phyloP scores from a whole-genome alignment of 495 filamentous ascomycete genomes.

The Hypoxylon fragiforme region DNA sequence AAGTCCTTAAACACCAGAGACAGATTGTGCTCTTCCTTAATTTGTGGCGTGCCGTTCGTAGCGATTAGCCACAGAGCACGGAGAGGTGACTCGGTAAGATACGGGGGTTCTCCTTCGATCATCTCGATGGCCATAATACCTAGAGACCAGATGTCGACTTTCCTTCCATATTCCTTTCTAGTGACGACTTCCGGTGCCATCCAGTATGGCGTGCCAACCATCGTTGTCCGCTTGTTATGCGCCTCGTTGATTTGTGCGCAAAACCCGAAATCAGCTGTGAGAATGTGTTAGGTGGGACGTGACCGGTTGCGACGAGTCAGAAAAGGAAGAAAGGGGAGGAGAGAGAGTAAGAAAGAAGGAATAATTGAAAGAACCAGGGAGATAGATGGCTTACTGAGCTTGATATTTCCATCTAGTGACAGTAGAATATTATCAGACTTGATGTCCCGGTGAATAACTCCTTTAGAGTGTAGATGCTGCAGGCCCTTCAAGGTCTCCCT shows the following conservation, averaged over 20 bases:
- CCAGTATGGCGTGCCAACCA: constrained; percentile 99
- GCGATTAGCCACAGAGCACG: constrained; percentile 94
- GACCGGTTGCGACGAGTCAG: no score
- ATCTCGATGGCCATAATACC: constrained; percentile 99
- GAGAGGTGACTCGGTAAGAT: constrained; percentile 92
- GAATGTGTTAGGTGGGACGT: constrained; percentile 41
- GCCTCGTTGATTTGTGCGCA: constrained; percentile 98
- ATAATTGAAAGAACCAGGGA: neutral
- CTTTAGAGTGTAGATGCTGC: constrained; percentile 95
- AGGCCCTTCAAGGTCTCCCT: constrained; percentile 89
- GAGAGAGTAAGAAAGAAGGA: no score
- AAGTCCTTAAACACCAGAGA: constrained; percentile 86
- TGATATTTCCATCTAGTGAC: constrained; percentile 95
- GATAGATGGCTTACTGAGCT: constrained; percentile 74
- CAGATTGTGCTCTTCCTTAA: constrained; percentile 88
- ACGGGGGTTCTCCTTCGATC: constrained; percentile 98
- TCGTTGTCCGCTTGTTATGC: constrained; percentile 95
- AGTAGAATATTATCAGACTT: constrained; percentile 98
- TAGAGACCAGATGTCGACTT: constrained; percentile 97
- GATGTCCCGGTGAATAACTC: constrained; percentile 97
- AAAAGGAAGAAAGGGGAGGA: no score
- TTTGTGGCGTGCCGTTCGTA: constrained; percentile 91
- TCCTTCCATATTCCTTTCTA: constrained; percentile 95
- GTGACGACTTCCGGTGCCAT: constrained; percentile 99
- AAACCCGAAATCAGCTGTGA: constrained; percentile 92